A percentile compares a stretch with the other conserved stretches of the same genome.
Evolutionary conservation across 805 yeast genomes (phyloP).

Genomic region (Phaffomyces opuntiae): DNA sequence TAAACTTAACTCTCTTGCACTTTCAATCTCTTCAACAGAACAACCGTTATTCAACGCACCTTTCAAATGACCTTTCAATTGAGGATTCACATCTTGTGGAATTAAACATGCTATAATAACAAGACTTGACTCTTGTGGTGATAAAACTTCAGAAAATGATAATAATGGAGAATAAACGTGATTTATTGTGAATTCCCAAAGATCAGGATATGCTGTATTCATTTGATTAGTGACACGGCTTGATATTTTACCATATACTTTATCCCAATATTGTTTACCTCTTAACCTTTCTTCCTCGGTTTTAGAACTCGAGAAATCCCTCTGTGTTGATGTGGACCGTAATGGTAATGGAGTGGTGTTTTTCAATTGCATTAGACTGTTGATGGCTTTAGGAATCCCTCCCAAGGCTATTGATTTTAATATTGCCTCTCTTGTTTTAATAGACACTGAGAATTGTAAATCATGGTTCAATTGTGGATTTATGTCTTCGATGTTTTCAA

Average conservation of each 20-base stretch:
- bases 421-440: slow-evolving; percentile 66
- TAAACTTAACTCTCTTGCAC: slow-evolving; percentile 55
- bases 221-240: slow-evolving; percentile 60
- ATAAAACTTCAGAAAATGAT: slow-evolving; percentile 56
- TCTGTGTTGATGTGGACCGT: slow-evolving; percentile 24
- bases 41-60: slow-evolving; percentile 84
- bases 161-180: slow-evolving; percentile 76
- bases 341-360: slow-evolving; percentile 54
- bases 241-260: slow-evolving; percentile 70
- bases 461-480: slow-evolving; percentile 1
- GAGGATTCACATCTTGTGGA: slow-evolving; percentile 93
- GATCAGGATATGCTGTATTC: slow-evolving; percentile 74
- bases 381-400: slow-evolving; percentile 83
- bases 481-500: slow-evolving; percentile 16
- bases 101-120: slow-evolving; percentile 73
- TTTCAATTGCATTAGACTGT: slow-evolving; percentile 59
- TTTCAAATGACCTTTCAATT: slow-evolving; percentile 80
- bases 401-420: slow-evolving; percentile 72
- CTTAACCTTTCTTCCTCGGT: slow-evolving; percentile 26
- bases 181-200: slow-evolving; percentile 65
- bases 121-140: slow-evolving; percentile 65
- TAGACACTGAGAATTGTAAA: slow-evolving; percentile 31
- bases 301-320: slow-evolving; percentile 28
- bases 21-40: slow-evolving; percentile 51
- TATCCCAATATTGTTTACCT: slow-evolving; percentile 66